phyloP scores from a whole-genome alignment of 306 rosid genomes.

The Quercus parvula region DNA sequence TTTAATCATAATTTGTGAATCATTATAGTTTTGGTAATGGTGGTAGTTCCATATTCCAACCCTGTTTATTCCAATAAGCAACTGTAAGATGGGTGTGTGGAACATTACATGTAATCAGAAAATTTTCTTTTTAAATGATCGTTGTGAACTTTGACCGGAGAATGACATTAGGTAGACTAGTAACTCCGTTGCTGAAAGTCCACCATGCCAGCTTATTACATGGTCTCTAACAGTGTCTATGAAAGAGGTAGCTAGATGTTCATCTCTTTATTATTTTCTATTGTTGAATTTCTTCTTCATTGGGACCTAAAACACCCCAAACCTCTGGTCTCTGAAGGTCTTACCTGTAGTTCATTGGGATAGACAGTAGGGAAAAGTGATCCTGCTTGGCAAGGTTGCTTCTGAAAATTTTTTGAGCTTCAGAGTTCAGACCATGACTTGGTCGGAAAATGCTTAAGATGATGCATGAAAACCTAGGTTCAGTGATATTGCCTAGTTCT shows the following conservation, averaged over 20 bases:
- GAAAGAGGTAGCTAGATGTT: background rate
- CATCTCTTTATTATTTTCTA: background rate
- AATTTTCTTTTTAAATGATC: too few relatives aligned
- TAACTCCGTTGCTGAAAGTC: background rate
- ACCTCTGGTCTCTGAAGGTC: background rate
- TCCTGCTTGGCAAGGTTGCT: background rate
- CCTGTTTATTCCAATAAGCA: background rate
- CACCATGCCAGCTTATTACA: background rate
- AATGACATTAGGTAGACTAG: background rate
- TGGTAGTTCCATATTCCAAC: too few relatives aligned
- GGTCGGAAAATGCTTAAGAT: background rate
- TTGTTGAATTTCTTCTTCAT: background rate
- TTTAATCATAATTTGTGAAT: too few relatives aligned
- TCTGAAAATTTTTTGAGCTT: background rate
- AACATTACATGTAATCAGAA: too few relatives aligned
- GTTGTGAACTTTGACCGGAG: too few relatives aligned
- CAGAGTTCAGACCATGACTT: background rate
- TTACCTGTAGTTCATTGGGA: background rate
- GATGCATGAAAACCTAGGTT: background rate
- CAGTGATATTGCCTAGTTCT: too few relatives aligned
- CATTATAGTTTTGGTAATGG: too few relatives aligned
- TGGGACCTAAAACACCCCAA: background rate
- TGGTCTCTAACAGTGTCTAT: background rate
- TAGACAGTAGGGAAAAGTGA: background rate
- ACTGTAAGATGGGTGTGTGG: background rate